These are phyloP conservation scores for Volvox carteri DNA, from an alignment of 163 green algal genomes.

Conservation along the genomic window DNA sequence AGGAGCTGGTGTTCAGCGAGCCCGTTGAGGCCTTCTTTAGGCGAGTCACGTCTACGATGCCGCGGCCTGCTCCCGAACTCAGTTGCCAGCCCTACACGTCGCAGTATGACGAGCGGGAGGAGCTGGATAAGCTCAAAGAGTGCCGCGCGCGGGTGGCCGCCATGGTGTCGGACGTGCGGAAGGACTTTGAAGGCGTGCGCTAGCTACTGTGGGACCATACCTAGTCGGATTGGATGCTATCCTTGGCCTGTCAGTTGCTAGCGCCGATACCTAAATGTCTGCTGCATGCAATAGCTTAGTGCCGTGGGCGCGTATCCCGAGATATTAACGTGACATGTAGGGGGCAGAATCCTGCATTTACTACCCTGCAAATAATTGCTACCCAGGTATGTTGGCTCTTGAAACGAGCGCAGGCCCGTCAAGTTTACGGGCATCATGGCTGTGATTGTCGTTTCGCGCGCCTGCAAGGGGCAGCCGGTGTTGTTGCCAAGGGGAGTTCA, in stretches of 20 bases:
- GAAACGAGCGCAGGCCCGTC: no score
- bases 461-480: no score
- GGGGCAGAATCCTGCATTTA: no score
- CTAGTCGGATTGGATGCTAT: background rate
- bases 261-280: no score
- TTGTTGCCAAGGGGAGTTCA: no score
- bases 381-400: no score
- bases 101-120: slow-evolving; percentile 38
- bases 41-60: background rate
- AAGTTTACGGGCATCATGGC: no score
- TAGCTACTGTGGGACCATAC: background rate
- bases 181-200: slow-evolving; percentile 31
- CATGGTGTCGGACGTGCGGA: slow-evolving; percentile 40
- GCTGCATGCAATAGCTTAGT: no score
- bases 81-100: slow-evolving; percentile 31
- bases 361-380: no score
- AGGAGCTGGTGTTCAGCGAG: slow-evolving; percentile 95
- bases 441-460: no score
- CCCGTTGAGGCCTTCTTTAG: slow-evolving; percentile 85
- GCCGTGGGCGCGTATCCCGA: no score
- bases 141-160: slow-evolving; percentile 43
- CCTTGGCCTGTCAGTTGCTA: background rate
- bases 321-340: no score
- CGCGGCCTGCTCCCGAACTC: slow-evolving; percentile 21
- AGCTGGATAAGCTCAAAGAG: slow-evolving; percentile 45